Conservation (phyloP, 169 alveolate species). For the Plasmodium coatneyi region DNA sequence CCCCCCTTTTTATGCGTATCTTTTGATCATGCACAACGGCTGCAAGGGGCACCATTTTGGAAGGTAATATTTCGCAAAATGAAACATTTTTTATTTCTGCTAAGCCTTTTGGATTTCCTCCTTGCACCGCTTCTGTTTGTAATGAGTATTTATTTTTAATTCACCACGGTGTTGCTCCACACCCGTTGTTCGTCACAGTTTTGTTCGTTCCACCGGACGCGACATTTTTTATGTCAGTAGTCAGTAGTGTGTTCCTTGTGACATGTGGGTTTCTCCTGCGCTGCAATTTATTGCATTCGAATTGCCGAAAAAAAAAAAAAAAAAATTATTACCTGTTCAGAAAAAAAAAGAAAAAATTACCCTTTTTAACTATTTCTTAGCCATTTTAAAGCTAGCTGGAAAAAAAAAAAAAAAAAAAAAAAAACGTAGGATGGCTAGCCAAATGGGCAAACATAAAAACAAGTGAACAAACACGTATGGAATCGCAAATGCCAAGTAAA, state of each 20-base stretch:
- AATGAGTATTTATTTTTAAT: background rate
- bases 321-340: too few species aligned
- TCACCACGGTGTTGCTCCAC: background rate
- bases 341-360: too few species aligned
- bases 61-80: background rate
- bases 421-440: background rate
- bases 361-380: too few species aligned
- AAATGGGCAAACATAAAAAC: background rate
- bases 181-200: background rate
- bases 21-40: background rate
- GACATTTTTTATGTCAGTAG: too few species aligned
- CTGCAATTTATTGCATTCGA: background rate
- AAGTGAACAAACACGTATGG: background rate
- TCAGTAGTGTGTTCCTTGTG: too few species aligned
- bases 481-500: background rate
- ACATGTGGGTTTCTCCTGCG: background rate
- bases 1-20: background rate
- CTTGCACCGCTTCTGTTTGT: background rate
- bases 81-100: background rate
- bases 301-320: too few species aligned
- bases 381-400: too few species aligned
- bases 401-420: too few species aligned
- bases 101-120: background rate
- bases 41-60: background rate
- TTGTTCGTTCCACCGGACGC: background rate